Conservation (phyloP, 1,284 basidiomycete genomes). For the Tilletiaria anomala region DNA sequence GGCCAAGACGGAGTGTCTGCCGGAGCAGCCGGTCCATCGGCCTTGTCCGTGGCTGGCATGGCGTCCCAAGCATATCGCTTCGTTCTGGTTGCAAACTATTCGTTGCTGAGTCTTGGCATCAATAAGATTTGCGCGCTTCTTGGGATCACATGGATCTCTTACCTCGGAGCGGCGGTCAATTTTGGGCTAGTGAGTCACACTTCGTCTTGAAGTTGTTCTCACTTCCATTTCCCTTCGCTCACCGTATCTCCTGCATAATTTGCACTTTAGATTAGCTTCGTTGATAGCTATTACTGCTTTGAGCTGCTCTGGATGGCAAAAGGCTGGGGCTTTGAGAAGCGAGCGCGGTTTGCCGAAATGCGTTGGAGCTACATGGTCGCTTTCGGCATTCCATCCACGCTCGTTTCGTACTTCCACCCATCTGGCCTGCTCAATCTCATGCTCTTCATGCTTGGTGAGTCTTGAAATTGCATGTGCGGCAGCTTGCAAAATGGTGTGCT, state of each 20-base stretch:
- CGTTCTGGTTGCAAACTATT: neutral
- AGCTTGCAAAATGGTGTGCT: neutral
- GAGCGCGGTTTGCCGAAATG: slow-evolving; percentile 35
- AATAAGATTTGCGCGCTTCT: neutral
- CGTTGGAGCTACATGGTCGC: slow-evolving; percentile 37
- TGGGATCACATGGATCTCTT: neutral
- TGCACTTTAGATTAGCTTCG: slow-evolving; percentile 6
- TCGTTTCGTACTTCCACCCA: slow-evolving; percentile 36
- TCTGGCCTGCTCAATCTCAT: slow-evolving; percentile 34
- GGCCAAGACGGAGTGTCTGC: no score
- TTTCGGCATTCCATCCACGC: slow-evolving; percentile 34
- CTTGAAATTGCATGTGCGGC: neutral
- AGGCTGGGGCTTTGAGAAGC: slow-evolving; percentile 20
- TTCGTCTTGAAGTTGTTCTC: neutral
- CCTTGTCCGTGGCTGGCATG: no score
- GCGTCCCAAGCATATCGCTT: neutral
- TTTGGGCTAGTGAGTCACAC: neutral
- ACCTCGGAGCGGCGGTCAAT: slow-evolving; percentile 15
- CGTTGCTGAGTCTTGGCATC: neutral
- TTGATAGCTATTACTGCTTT: slow-evolving; percentile 39
- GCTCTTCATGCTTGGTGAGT: slow-evolving; percentile 33
- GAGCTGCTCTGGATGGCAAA: slow-evolving; percentile 34
- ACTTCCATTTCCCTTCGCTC: neutral
- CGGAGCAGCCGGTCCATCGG: no score
- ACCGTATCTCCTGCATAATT: no score